These are phyloP conservation scores for Suillus brevipes DNA, from an alignment of 768 basidiomycete genomes.

Conservation along the genomic window DNA sequence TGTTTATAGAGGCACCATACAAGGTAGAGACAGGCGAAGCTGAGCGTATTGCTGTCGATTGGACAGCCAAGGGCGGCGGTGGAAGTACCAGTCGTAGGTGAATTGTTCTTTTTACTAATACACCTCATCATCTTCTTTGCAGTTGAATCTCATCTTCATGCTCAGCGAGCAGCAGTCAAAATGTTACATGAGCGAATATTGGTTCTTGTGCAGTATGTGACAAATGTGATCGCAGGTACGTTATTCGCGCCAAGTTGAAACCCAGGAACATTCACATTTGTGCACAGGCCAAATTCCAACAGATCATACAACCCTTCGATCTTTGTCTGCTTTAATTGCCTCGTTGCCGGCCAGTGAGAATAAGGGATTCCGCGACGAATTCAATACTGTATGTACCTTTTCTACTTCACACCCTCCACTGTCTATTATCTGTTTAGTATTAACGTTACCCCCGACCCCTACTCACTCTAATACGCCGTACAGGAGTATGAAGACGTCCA, in stretches of 20 bases:
- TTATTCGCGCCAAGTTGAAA: conserved; percentile 1
- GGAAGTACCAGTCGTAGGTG: conserved; percentile 77
- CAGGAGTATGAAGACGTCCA: conserved; percentile 98
- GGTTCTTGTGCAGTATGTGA: conserved; percentile 84
- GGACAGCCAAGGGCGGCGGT: conserved; percentile 84
- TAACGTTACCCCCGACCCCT: background rate
- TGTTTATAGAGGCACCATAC: conserved; percentile 84
- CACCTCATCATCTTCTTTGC: conserved; percentile 10
- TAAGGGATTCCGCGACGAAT: conserved; percentile 82
- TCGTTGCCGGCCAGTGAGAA: conserved; percentile 87
- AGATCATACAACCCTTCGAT: conserved; percentile 81
- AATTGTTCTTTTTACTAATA: background rate
- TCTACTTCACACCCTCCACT: background rate
- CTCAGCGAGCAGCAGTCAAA: conserved; percentile 92
- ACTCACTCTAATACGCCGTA: background rate
- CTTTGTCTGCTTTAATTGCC: conserved; percentile 82
- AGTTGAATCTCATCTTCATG: conserved; percentile 91
- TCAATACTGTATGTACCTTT: conserved; percentile 64
- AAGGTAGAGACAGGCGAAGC: conserved; percentile 97
- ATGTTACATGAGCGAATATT: conserved; percentile 94
- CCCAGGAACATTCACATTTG: conserved; percentile 1
- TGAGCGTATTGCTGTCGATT: conserved; percentile 97
- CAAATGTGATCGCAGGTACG: conserved; percentile 71
- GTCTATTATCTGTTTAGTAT: background rate
- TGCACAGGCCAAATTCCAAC: conserved; percentile 63